phyloP scores from a whole-genome alignment of 352 stramenopile species.

The Peronospora destructor region DNA sequence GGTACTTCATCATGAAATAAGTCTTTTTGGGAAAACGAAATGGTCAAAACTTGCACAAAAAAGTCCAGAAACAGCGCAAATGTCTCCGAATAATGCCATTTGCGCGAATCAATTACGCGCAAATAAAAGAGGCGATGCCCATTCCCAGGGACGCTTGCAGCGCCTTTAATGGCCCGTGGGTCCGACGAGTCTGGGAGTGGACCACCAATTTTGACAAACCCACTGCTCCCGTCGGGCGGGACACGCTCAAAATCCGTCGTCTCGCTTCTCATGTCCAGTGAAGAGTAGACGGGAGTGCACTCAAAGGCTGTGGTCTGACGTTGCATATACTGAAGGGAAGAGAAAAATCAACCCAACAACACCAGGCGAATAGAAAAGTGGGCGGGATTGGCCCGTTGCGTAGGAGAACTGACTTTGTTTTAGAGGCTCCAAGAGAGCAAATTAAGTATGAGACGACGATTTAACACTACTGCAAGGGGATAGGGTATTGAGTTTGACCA shows the following conservation, averaged over 20 bases:
- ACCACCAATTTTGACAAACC: constrained; percentile 79
- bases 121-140: constrained; percentile 73
- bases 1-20: constrained; percentile 59
- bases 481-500: constrained; percentile 4
- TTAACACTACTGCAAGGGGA: constrained; percentile 1
- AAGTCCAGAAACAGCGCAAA: constrained; percentile 85
- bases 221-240: constrained; percentile 30
- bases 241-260: constrained; percentile 56
- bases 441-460: constrained; percentile 9
- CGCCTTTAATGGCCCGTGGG: constrained; percentile 60
- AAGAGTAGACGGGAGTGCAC: constrained; percentile 18
- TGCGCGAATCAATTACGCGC: constrained; percentile 80
- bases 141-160: constrained; percentile 28
- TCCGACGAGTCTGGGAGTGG: constrained; percentile 63
- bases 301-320: constrained; percentile 23
- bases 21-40: constrained; percentile 65
- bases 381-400: constrained; percentile 9
- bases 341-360: constrained; percentile 1
- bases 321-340: constrained; percentile 21
- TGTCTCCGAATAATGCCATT: constrained; percentile 85
- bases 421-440: not conserved
- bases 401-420: constrained; percentile 27
- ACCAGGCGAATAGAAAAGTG: constrained; percentile 15
- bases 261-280: constrained; percentile 35
- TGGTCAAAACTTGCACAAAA: constrained; percentile 70